Percentiles rank a stretch among this genome's conserved stretches.
Evolutionary conservation across 2,329 filamentous ascomycete species (phyloP).

Genomic region (Bipolaris victoriae): DNA sequence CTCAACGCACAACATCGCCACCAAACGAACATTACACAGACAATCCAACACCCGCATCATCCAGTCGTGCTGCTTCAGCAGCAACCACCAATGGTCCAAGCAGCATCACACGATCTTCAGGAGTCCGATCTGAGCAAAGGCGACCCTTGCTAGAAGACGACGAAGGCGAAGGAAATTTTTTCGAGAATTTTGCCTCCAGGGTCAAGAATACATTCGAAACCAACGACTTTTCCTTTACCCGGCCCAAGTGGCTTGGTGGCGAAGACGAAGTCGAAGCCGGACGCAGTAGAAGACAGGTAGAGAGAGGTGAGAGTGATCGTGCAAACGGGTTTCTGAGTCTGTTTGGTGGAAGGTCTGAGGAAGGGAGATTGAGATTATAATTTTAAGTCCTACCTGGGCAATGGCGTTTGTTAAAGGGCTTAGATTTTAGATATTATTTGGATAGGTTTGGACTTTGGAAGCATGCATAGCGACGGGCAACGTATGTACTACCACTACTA

Average conservation of each 20-base stretch:
- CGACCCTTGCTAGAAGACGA: conserved; percentile 56
- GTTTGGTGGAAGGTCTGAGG: conserved; percentile 44
- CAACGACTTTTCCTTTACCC: conserved; percentile 58
- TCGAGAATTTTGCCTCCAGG: conserved; percentile 80
- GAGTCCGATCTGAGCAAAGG: conserved; percentile 20
- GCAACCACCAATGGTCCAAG: conserved; percentile 18
- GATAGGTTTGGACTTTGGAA: neutral
- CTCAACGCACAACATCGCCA: conserved; percentile 25
- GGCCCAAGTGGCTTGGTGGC: conserved; percentile 81
- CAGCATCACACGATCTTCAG: conserved; percentile 7
- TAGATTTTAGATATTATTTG: neutral
- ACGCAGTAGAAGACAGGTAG: conserved; percentile 9
- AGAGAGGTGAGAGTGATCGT: conserved; percentile 16
- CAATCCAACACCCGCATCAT: conserved; percentile 16
- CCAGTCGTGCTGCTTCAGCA: neutral
- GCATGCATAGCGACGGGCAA: neutral
- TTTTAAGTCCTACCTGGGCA: neutral
- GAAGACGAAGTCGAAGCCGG: conserved; percentile 45
- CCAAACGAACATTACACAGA: conserved; percentile 38
- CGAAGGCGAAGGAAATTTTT: conserved; percentile 78
- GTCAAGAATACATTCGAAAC: conserved; percentile 92
- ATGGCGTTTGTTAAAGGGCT: neutral
- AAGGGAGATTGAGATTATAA: conserved; percentile 44
- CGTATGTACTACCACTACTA: neutral
- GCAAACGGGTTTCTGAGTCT: conserved; percentile 34